These are phyloP conservation scores for Ustilago esculenta DNA, from an alignment of 1,284 basidiomycete genomes.

Conservation along the genomic window DNA sequence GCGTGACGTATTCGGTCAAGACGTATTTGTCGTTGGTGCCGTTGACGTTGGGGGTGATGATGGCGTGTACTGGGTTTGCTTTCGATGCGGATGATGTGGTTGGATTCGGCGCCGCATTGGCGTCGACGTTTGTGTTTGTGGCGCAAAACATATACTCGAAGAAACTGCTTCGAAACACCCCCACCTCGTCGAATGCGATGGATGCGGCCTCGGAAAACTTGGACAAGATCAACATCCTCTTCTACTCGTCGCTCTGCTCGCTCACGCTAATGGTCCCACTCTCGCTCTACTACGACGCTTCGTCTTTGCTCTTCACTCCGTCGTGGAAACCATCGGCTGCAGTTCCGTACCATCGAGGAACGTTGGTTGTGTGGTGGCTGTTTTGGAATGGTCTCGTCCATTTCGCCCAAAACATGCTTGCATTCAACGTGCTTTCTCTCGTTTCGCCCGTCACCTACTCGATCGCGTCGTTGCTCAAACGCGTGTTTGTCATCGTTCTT, in stretches of 20 bases:
- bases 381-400: slow-evolving; percentile 93
- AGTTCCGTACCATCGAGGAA: slow-evolving; percentile 52
- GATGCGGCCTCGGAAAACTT: slow-evolving; percentile 72
- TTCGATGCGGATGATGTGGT: slow-evolving; percentile 73
- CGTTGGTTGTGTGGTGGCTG: slow-evolving; percentile 73
- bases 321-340: slow-evolving; percentile 5
- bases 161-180: slow-evolving; percentile 78
- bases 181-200: slow-evolving; percentile 6
- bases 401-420: slow-evolving; percentile 95
- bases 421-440: slow-evolving; percentile 92
- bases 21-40: slow-evolving; percentile 96
- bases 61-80: slow-evolving; percentile 92
- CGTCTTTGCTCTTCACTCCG: slow-evolving; percentile 17
- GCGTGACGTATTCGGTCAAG: slow-evolving; percentile 87
- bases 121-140: slow-evolving; percentile 77
- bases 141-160: slow-evolving; percentile 99
- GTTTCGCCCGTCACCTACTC: slow-evolving; percentile 99
- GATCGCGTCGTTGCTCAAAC: slow-evolving; percentile 96
- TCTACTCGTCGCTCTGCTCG: slow-evolving; percentile 93
- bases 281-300: slow-evolving; percentile 57
- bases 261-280: slow-evolving; percentile 72
- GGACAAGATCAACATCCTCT: slow-evolving; percentile 95
- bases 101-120: slow-evolving; percentile 46
- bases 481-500: slow-evolving; percentile 96
- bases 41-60: slow-evolving; percentile 93